Evolutionary conservation across 345 rosid genomes (phyloP).

Genomic region (Acer negundo): DNA sequence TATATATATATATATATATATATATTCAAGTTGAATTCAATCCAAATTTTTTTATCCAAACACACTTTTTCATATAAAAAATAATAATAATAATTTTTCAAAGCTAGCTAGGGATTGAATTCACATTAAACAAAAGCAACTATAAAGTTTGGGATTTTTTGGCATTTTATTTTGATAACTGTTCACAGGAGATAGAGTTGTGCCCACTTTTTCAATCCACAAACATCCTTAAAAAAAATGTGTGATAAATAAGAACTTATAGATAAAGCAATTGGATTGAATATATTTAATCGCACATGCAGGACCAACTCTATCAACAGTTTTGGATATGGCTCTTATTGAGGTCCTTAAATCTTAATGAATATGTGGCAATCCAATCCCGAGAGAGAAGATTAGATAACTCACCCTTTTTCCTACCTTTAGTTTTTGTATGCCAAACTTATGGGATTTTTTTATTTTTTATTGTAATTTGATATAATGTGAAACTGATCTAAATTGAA

Average conservation of each 20-base stretch:
- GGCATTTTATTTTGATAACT: background rate
- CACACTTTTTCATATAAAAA: too few relatives aligned
- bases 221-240: background rate
- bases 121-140: background rate
- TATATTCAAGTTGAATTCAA: background rate
- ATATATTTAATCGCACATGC: background rate
- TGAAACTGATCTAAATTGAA: too few relatives aligned
- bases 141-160: background rate
- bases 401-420: too few relatives aligned
- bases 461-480: too few relatives aligned
- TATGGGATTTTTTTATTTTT: too few relatives aligned
- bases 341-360: background rate
- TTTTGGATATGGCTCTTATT: slow-evolving; percentile 17
- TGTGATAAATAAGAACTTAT: background rate
- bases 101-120: background rate
- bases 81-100: too few relatives aligned
- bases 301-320: slow-evolving; percentile 14
- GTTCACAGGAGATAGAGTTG: background rate
- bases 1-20: too few relatives aligned
- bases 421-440: too few relatives aligned
- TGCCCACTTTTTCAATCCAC: background rate
- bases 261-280: slow-evolving; percentile 5
- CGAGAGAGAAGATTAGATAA: slow-evolving; percentile 5
- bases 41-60: too few relatives aligned
- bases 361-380: slow-evolving; percentile 33